Evolutionary conservation across 805 yeast genomes (phyloP).

Genomic region (Cyberlindnera amylophila): DNA sequence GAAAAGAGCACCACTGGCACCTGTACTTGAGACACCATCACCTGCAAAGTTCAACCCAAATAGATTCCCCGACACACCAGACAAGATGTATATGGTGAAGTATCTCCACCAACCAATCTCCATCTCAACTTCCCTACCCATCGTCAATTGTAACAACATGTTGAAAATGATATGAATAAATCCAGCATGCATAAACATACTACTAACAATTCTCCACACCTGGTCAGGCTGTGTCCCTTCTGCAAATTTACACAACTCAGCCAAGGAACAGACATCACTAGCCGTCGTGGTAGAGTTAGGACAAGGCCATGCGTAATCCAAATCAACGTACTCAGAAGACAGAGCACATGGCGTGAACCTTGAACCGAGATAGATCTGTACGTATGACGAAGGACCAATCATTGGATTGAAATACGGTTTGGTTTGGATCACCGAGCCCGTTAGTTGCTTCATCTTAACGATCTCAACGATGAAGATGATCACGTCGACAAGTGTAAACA

Average conservation of each 20-base stretch:
- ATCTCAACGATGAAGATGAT: constrained; percentile 61
- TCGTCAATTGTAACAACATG: constrained; percentile 52
- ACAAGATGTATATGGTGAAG: constrained; percentile 49
- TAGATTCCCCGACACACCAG: constrained; percentile 65
- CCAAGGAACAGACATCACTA: constrained; percentile 54
- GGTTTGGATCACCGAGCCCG: constrained; percentile 65
- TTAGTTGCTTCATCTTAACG: constrained; percentile 49
- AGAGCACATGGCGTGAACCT: constrained; percentile 64
- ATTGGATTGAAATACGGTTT: constrained; percentile 73
- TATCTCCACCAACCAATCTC: constrained; percentile 53
- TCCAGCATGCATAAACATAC: constrained; percentile 73
- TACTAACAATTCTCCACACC: constrained; percentile 67
- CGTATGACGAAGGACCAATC: constrained; percentile 70
- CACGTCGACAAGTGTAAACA: constrained; percentile 41
- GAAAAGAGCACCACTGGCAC: constrained; percentile 69
- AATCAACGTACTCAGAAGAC: constrained; percentile 52
- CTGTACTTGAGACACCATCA: constrained; percentile 60
- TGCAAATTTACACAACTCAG: constrained; percentile 58
- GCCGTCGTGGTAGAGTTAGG: constrained; percentile 56
- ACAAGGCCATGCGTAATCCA: constrained; percentile 52
- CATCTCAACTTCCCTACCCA: constrained; percentile 58
- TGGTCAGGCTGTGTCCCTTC: constrained; percentile 48
- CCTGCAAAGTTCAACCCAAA: constrained; percentile 70
- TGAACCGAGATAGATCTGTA: constrained; percentile 67
- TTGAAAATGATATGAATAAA: constrained; percentile 65